Percentiles rank a stretch among this genome's conserved stretches.
These are phyloP conservation scores for Ogataea populi-albae DNA, from an alignment of 805 yeast species.

Conservation along the genomic window DNA sequence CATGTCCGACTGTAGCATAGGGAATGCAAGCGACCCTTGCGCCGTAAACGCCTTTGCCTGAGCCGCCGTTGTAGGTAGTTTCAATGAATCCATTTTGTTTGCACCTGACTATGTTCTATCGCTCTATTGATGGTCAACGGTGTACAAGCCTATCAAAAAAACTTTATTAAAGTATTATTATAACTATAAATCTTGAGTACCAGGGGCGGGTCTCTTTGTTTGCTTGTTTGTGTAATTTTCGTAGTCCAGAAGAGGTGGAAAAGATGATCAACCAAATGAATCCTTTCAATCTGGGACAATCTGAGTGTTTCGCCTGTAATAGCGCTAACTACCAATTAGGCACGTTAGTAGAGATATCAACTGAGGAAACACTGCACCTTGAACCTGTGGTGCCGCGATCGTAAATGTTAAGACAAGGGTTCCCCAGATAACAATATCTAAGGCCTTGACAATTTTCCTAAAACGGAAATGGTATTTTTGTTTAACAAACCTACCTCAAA, in stretches of 20 bases:
- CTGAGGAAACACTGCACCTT: too few relatives aligned
- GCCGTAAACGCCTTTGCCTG: conserved; percentile 72
- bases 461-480: too few relatives aligned
- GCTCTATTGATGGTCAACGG: too few relatives aligned
- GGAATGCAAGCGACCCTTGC: conserved; percentile 60
- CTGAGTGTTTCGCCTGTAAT: too few relatives aligned
- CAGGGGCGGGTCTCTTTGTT: conserved; percentile 4
- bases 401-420: too few relatives aligned
- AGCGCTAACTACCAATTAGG: too few relatives aligned
- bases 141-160: too few relatives aligned
- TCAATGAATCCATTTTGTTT: conserved; percentile 61
- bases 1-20: conserved; percentile 43
- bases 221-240: conserved; percentile 1
- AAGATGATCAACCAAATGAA: conserved; percentile 30
- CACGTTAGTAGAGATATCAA: too few relatives aligned
- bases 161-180: conserved; percentile 13
- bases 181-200: conserved; percentile 13
- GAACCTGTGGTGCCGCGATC: too few relatives aligned
- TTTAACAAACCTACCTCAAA: too few relatives aligned
- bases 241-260: conserved; percentile 11
- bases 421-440: too few relatives aligned
- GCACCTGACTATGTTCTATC: conserved; percentile 6
- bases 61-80: conserved; percentile 75
- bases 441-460: too few relatives aligned
- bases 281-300: conserved; percentile 20